phyloP scores from a whole-genome alignment of 352 stramenopile species.

The Phytophthora hybrid region DNA sequence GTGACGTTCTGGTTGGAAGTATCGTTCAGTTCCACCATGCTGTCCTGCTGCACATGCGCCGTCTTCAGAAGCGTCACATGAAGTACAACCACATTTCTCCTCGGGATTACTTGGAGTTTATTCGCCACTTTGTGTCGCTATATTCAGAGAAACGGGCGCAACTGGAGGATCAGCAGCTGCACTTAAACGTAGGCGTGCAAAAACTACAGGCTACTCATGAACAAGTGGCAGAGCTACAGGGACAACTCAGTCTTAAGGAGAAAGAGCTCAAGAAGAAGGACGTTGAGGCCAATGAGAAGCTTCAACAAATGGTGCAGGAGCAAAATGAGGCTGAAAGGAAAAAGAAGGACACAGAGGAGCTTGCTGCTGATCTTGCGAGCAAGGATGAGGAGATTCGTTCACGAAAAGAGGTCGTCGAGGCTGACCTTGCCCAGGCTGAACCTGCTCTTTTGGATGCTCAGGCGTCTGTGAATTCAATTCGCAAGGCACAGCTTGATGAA shows the following conservation, averaged over 20 bases:
- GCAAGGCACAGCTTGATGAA: constrained; percentile 99
- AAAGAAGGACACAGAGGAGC: constrained; percentile 96
- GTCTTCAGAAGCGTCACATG: constrained; percentile 87
- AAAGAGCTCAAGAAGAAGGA: constrained; percentile 97
- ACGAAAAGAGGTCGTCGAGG: constrained; percentile 95
- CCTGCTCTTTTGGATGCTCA: constrained; percentile 97
- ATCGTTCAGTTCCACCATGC: constrained; percentile 92
- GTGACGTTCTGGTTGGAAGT: constrained; percentile 80
- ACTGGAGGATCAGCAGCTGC: constrained; percentile 97
- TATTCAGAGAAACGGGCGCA: constrained; percentile 93
- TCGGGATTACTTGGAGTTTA: constrained; percentile 94
- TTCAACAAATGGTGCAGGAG: constrained; percentile 99
- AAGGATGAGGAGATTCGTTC: constrained; percentile 97
- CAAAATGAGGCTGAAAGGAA: constrained; percentile 98
- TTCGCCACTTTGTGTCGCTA: constrained; percentile 90
- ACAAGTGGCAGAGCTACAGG: constrained; percentile 94
- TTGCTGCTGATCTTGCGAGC: constrained; percentile 94
- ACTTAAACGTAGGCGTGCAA: constrained; percentile 98
- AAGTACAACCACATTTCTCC: constrained; percentile 93
- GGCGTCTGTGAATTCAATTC: constrained; percentile 97
- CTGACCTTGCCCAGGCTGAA: constrained; percentile 97
- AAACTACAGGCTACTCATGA: constrained; percentile 99
- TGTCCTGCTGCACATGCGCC: constrained; percentile 85
- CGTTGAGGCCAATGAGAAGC: constrained; percentile 96
- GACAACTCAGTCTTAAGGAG: constrained; percentile 94